Percentiles rank a stretch among this genome's conserved stretches.
Evolutionary conservation across 2,329 filamentous ascomycete genomes (phyloP).

Genomic region (Trichoderma koningii): DNA sequence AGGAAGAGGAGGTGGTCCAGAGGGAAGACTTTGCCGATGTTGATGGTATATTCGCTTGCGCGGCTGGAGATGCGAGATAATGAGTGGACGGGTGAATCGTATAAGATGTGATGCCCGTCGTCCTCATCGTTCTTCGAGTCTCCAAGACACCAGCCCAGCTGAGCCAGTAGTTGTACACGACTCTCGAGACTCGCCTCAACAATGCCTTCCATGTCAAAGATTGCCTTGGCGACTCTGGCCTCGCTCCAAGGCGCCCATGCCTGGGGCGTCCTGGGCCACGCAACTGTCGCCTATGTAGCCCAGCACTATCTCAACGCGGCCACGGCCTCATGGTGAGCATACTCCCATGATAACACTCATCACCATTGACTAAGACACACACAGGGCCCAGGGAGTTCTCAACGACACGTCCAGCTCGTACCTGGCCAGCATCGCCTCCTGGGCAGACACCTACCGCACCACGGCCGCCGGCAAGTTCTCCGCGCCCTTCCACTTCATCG

Average conservation of each 20-base stretch:
- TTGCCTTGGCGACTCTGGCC: constrained; percentile 28
- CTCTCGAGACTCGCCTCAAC: not conserved
- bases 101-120: not conserved
- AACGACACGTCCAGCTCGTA: constrained; percentile 49
- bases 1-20: no score
- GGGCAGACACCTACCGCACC: constrained; percentile 50
- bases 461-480: constrained; percentile 51
- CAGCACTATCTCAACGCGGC: constrained; percentile 49
- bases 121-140: not conserved
- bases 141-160: not conserved
- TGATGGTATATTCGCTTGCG: not conserved
- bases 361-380: not conserved
- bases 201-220: constrained; percentile 27
- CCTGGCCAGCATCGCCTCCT: constrained; percentile 49
- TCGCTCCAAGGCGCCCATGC: constrained; percentile 34
- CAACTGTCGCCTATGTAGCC: constrained; percentile 57
- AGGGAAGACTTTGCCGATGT: not conserved
- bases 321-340: constrained; percentile 39
- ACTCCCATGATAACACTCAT: no score
- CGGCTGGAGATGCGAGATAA: not conserved
- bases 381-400: constrained; percentile 38
- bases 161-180: not conserved
- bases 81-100: not conserved
- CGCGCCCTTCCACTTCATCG: constrained; percentile 54
- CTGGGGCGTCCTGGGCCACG: constrained; percentile 52